These are phyloP conservation scores for Scenedesmus sp. DNA, from an alignment of 163 green algal species.

Conservation along the genomic window DNA sequence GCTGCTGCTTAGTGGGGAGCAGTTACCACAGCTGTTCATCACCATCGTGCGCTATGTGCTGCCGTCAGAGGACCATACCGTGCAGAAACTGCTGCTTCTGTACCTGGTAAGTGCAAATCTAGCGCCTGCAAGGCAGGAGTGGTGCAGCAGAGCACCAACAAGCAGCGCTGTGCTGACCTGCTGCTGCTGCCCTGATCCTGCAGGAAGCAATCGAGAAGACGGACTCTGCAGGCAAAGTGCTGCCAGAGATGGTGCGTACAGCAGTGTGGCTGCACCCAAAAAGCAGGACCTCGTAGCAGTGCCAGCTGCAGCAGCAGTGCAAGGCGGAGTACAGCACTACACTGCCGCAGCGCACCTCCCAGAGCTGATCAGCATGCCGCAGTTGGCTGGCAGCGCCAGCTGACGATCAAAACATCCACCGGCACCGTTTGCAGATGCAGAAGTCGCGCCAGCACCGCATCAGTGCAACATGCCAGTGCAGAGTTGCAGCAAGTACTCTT, in stretches of 20 bases:
- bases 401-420: not conserved
- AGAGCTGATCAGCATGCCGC: not conserved
- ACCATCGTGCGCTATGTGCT: slow-evolving; percentile 99
- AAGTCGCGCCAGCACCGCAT: not conserved
- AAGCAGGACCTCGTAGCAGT: not conserved
- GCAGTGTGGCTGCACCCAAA: slow-evolving; percentile 19
- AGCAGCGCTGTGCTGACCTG: not conserved
- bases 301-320: not conserved
- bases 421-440: not conserved
- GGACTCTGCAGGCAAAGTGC: slow-evolving; percentile 94
- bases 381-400: not conserved
- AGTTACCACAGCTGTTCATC: slow-evolving; percentile 98
- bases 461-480: not conserved
- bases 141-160: not conserved
- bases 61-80: slow-evolving; percentile 97
- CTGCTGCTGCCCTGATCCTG: slow-evolving; percentile 27
- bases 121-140: not conserved
- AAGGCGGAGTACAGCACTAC: not conserved
- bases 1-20: slow-evolving; percentile 96
- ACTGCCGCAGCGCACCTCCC: not conserved
- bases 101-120: slow-evolving; percentile 87
- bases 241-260: slow-evolving; percentile 97
- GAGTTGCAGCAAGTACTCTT: not conserved
- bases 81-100: slow-evolving; percentile 99
- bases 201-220: slow-evolving; percentile 99